phyloP scores from a whole-genome alignment of 768 basidiomycete species.

The Trametes maxima region DNA sequence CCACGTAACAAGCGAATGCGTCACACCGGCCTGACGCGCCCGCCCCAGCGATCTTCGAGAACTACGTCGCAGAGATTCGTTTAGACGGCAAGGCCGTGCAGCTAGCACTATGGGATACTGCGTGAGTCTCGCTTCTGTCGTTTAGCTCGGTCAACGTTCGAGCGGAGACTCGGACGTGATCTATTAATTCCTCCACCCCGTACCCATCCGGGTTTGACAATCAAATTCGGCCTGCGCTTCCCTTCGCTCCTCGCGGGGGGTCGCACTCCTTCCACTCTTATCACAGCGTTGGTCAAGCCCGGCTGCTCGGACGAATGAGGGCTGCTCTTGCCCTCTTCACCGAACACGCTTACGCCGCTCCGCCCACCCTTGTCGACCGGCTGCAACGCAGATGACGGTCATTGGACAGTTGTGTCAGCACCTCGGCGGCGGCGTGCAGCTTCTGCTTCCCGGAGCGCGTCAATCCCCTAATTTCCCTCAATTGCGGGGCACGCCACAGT shows the following conservation, averaged over 20 bases:
- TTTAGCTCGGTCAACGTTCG: background rate
- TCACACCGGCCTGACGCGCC: slow-evolving; percentile 1
- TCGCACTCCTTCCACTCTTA: background rate
- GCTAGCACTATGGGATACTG: slow-evolving; percentile 98
- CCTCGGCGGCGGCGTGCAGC: too few relatives aligned
- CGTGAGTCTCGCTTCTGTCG: slow-evolving; percentile 52
- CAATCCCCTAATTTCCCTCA: too few relatives aligned
- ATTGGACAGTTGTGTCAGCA: background rate
- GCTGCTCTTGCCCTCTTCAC: too few relatives aligned
- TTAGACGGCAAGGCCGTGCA: slow-evolving; percentile 98
- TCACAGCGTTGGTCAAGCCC: background rate
- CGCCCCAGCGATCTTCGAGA: slow-evolving; percentile 88
- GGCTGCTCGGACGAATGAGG: too few relatives aligned
- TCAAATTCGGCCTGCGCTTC: background rate
- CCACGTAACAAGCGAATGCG: background rate
- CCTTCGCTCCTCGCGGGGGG: background rate
- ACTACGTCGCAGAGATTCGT: slow-evolving; percentile 98
- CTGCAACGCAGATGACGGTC: background rate
- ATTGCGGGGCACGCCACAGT: too few relatives aligned
- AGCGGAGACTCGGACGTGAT: slow-evolving; percentile 7
- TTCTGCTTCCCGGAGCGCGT: too few relatives aligned
- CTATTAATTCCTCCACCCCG: slow-evolving; percentile 12
- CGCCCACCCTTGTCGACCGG: background rate
- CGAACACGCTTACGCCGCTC: too few relatives aligned
- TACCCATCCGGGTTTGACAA: slow-evolving; percentile 5